These are phyloP conservation scores for Wickerhamiella galacta DNA, from an alignment of 805 yeast genomes.

Conservation along the genomic window DNA sequence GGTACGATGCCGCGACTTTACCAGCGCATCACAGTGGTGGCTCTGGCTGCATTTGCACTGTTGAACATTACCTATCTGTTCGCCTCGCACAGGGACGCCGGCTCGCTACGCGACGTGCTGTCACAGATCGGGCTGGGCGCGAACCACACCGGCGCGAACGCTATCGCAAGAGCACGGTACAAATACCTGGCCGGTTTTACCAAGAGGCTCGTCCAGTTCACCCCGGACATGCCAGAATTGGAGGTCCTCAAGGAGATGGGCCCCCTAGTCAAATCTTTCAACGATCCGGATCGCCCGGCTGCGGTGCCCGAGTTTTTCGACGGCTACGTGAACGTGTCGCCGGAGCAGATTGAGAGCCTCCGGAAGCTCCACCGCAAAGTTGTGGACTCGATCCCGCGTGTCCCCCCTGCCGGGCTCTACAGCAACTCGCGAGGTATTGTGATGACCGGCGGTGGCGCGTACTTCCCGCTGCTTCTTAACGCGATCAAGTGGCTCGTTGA, in stretches of 20 bases:
- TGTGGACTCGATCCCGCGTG: conserved; percentile 7
- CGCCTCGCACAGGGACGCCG: too few relatives aligned
- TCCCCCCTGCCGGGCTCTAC: conserved; percentile 9
- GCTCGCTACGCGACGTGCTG: too few relatives aligned
- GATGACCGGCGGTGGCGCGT: conserved; percentile 67
- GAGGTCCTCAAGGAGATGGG: too few relatives aligned
- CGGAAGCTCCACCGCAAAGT: conserved; percentile 7
- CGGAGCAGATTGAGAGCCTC: conserved; percentile 7
- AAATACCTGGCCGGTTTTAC: neutral
- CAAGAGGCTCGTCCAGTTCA: neutral
- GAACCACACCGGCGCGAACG: too few relatives aligned
- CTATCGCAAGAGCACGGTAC: too few relatives aligned
- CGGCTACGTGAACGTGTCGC: conserved; percentile 9
- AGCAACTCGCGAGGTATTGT: conserved; percentile 35
- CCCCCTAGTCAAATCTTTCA: too few relatives aligned
- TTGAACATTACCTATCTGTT: too few relatives aligned
- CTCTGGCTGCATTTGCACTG: too few relatives aligned
- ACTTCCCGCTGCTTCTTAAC: conserved; percentile 52
- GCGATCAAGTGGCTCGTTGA: conserved; percentile 50
- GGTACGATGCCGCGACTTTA: too few relatives aligned
- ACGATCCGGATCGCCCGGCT: too few relatives aligned
- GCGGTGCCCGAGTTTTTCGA: conserved; percentile 5
- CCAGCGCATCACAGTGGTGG: too few relatives aligned
- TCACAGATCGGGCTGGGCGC: too few relatives aligned
- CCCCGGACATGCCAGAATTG: neutral